Conservation (phyloP, 768 basidiomycete species). For the Russula sp. region DNA sequence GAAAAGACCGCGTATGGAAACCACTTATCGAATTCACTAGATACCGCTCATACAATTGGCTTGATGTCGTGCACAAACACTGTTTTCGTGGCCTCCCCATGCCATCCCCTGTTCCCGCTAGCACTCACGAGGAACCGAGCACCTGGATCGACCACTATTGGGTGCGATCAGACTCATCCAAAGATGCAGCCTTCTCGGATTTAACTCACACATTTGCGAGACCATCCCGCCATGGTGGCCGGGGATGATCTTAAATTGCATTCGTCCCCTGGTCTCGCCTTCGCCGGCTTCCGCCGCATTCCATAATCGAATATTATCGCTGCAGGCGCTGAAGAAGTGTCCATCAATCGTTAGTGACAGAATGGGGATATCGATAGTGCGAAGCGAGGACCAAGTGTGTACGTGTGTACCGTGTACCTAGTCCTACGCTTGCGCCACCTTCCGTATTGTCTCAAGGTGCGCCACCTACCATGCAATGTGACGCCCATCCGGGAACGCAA, state of each 20-base stretch:
- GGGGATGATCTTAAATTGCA: conserved; percentile 90
- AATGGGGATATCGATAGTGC: conserved; percentile 7
- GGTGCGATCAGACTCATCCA: conserved; percentile 14
- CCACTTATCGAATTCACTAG: conserved; percentile 7
- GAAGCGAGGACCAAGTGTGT: not conserved
- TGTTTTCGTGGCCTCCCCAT: conserved; percentile 83
- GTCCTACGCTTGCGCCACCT: conserved; percentile 6
- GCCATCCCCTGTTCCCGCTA: conserved; percentile 91
- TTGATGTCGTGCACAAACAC: conserved; percentile 90
- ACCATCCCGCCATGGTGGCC: conserved; percentile 94
- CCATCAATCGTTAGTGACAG: conserved; percentile 1
- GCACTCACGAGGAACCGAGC: conserved; percentile 83
- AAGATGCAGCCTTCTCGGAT: conserved; percentile 18
- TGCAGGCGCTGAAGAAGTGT: conserved; percentile 57
- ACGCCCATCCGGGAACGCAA: conserved; percentile 84
- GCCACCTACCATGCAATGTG: conserved; percentile 79
- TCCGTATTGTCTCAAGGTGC: not conserved
- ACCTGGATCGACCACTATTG: conserved; percentile 81
- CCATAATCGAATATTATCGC: conserved; percentile 92
- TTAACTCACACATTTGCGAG: conserved; percentile 79
- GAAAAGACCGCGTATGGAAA: conserved; percentile 15
- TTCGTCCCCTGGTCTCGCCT: conserved; percentile 55
- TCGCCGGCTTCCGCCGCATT: conserved; percentile 76
- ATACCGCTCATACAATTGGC: conserved; percentile 14
- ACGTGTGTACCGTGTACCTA: not conserved